Conservation (phyloP, 2,329 filamentous ascomycete genomes). For the Hypoxylon sp. region DNA sequence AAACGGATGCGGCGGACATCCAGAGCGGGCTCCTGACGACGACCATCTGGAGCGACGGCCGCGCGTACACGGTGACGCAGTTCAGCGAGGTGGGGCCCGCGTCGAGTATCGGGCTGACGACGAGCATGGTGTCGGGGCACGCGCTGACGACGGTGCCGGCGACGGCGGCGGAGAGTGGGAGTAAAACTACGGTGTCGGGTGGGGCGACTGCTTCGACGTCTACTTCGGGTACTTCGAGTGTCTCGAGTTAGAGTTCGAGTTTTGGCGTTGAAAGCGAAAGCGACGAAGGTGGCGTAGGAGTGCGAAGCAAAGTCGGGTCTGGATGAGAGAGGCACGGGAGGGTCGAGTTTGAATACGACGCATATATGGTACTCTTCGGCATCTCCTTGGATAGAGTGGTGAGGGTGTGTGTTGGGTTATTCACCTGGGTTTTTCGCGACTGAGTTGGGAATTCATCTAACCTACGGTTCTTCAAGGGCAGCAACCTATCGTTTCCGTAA, state of each 20-base stretch:
- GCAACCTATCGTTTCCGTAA: neutral
- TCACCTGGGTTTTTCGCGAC: no score
- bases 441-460: no score
- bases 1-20: neutral
- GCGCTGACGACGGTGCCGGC: neutral
- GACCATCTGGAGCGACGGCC: constrained; percentile 5
- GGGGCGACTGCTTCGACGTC: neutral
- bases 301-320: no score
- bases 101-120: constrained; percentile 8
- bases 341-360: neutral
- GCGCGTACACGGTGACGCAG: constrained; percentile 12
- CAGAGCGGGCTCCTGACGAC: neutral
- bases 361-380: neutral
- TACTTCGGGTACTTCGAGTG: neutral
- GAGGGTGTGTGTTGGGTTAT: neutral
- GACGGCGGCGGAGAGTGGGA: neutral
- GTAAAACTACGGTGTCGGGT: neutral
- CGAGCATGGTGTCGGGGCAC: neutral
- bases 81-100: constrained; percentile 5
- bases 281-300: no score
- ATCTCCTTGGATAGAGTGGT: neutral
- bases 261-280: no score
- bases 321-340: no score
- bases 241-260: no score
- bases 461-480: neutral